phyloP scores from a whole-genome alignment of 768 basidiomycete genomes.

The Botryobasidium botryosum region DNA sequence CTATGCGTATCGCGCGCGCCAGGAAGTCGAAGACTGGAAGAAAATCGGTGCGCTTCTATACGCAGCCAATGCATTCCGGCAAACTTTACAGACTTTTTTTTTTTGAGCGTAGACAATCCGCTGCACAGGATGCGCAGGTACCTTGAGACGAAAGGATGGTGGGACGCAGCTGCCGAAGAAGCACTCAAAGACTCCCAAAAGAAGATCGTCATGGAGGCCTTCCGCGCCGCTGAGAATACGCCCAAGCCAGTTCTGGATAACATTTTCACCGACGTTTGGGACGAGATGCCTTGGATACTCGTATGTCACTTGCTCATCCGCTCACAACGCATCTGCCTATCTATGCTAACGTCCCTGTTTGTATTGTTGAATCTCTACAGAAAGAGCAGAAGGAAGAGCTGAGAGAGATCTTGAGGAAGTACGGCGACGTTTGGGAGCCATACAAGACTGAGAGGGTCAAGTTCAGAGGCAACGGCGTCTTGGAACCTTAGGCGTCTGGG shows the following conservation, averaged over 20 bases:
- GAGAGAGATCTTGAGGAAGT: constrained; percentile 55
- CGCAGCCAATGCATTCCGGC: neutral
- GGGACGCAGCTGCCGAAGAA: constrained; percentile 59
- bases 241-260: constrained; percentile 56
- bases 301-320: constrained; percentile 28
- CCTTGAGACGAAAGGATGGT: constrained; percentile 73
- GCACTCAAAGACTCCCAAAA: constrained; percentile 50
- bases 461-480: constrained; percentile 62
- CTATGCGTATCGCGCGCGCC: constrained; percentile 75
- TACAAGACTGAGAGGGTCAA: constrained; percentile 67
- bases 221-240: constrained; percentile 57
- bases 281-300: constrained; percentile 67
- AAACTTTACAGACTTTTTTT: neutral
- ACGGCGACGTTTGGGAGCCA: constrained; percentile 71
- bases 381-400: constrained; percentile 75
- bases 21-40: constrained; percentile 85
- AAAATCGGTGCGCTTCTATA: constrained; percentile 33
- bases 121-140: constrained; percentile 70
- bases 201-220: constrained; percentile 58
- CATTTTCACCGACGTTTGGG: constrained; percentile 79
- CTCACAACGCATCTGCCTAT: neutral
- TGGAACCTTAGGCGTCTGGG: too few relatives aligned
- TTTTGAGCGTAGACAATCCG: constrained; percentile 43
- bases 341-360: neutral
- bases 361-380: constrained; percentile 23